phyloP scores from a whole-genome alignment of 1,284 basidiomycete genomes.

The Crepidotus sp. region DNA sequence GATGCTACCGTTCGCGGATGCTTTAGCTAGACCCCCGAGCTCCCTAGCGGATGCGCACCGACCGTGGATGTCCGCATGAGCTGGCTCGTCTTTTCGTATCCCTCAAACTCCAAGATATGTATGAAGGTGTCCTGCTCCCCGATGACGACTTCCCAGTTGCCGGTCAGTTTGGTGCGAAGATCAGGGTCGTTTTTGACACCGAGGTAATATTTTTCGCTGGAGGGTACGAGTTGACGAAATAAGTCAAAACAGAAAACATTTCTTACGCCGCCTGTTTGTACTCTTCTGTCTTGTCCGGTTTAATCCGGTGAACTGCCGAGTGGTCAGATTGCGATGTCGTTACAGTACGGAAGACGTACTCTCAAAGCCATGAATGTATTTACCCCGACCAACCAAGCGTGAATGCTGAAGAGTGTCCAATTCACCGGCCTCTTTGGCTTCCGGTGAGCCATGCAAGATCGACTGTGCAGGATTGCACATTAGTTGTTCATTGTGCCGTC shows the following conservation, averaged over 20 bases:
- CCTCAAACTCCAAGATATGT: conserved; percentile 74
- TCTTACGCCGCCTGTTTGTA: conserved; percentile 84
- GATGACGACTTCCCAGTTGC: conserved; percentile 83
- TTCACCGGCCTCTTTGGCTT: conserved; percentile 78
- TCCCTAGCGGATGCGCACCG: conserved; percentile 30
- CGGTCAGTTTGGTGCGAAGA: conserved; percentile 78
- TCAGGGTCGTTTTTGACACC: conserved; percentile 65
- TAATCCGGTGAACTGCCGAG: conserved; percentile 68
- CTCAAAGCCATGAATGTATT: conserved; percentile 85
- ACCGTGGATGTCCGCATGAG: conserved; percentile 88
- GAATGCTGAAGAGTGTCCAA: conserved; percentile 73
- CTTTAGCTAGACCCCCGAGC: conserved; percentile 3
- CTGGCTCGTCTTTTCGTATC: conserved; percentile 38
- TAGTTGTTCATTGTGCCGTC: conserved; percentile 17
- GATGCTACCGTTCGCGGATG: conserved; percentile 43
- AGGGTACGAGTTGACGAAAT: background rate
- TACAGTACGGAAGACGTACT: conserved; percentile 37
- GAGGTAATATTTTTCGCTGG: conserved; percentile 73
- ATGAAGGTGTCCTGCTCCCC: conserved; percentile 83
- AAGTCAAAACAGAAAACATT: background rate
- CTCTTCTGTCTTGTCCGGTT: conserved; percentile 67
- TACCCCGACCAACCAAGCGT: conserved; percentile 74
- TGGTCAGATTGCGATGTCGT: conserved; percentile 6
- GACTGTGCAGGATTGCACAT: conserved; percentile 31
- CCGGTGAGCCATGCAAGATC: conserved; percentile 67